phyloP scores from a whole-genome alignment of 2,329 filamentous ascomycete genomes.

The Ophiostoma piceae region DNA sequence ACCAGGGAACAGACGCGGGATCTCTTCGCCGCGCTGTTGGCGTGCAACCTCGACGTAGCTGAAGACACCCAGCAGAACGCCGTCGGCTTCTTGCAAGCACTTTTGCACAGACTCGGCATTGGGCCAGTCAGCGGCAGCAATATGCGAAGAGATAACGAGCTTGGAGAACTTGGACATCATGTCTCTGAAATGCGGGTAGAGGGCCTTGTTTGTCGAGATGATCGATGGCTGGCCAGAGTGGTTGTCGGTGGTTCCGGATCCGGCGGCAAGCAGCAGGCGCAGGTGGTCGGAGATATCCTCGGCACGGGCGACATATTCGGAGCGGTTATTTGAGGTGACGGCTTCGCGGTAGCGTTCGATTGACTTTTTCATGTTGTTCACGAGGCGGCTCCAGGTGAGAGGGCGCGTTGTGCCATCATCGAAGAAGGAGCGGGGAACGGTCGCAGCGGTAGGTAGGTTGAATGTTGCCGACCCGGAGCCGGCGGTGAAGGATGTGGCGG shows the following conservation, averaged over 20 bases:
- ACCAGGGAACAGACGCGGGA: conserved; percentile 85
- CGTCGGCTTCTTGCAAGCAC: conserved; percentile 94
- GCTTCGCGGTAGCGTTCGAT: conserved; percentile 86
- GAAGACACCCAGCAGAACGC: conserved; percentile 87
- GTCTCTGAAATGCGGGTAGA: conserved; percentile 95
- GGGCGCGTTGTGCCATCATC: conserved; percentile 78
- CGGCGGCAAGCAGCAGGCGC: conserved; percentile 85
- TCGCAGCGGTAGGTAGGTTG: conserved; percentile 52
- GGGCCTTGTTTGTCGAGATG: conserved; percentile 93
- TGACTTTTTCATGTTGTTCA: conserved; percentile 87
- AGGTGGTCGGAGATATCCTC: conserved; percentile 98
- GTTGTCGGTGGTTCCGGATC: conserved; percentile 95
- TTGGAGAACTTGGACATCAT: conserved; percentile 99
- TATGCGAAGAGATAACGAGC: conserved; percentile 93
- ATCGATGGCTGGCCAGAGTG: conserved; percentile 99
- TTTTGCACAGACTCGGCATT: conserved; percentile 91
- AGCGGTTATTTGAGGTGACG: conserved; percentile 75
- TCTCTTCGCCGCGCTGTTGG: conserved; percentile 87
- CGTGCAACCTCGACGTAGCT: conserved; percentile 94
- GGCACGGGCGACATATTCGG: conserved; percentile 88
- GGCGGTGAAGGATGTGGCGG: conserved; percentile 57
- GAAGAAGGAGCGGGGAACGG: conserved; percentile 77
- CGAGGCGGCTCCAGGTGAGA: conserved; percentile 81
- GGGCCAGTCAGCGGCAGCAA: conserved; percentile 92
- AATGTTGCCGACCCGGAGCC: conserved; percentile 39